Evolutionary conservation across 2,329 filamentous ascomycete species (phyloP), one percentile per base, ranked within the genome.

Genomic region (Sclerotinia minor): DNA sequence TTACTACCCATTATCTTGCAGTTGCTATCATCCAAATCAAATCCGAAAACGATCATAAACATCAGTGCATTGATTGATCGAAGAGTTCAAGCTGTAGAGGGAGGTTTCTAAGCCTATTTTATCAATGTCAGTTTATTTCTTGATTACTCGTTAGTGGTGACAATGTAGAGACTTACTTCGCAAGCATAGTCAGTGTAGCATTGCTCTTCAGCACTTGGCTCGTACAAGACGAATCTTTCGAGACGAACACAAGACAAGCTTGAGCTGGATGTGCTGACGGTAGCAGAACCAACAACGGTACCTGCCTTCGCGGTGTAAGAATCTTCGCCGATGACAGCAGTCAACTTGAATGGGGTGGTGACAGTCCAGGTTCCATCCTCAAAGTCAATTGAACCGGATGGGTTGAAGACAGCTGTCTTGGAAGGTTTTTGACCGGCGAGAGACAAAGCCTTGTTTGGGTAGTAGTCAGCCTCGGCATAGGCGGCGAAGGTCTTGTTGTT

Each of bases 131-230:
- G 55, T 57, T 67, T 61, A 26, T 21, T 35, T 54, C 15, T 24
- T 26, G 26, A 17, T 47, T 19, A 26, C 8, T 19, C 21, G 17
- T n/a, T 21, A 21, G 3, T 19, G n/a, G 8, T 4, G 13, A 41
- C 3, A 5, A 21, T 38, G 47, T 5, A 41, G 19, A 55, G 53
- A 17, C 64, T 57, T 64, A 64, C 60, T 8, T 65, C 5, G 41
- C 66, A 68, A 49, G 66, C 66, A 24, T 65, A 65, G 32, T 68
- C 66, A 5, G 50, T 64, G 60, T 65, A 68, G 32, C 66, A 68
- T 41, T 65, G 50, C n/a, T 44, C 60, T 13, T 26, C 24, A 2
- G 17, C 17, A n/a, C 45, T 64, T 50, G 66, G 66, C 66, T 57
- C 13, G 19, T 67, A 67, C 50, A 67, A 47, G 29, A 67, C 59